Evolutionary conservation across 2,329 filamentous ascomycete genomes (phyloP).

Genomic region (Albophoma yamanashiensis): DNA sequence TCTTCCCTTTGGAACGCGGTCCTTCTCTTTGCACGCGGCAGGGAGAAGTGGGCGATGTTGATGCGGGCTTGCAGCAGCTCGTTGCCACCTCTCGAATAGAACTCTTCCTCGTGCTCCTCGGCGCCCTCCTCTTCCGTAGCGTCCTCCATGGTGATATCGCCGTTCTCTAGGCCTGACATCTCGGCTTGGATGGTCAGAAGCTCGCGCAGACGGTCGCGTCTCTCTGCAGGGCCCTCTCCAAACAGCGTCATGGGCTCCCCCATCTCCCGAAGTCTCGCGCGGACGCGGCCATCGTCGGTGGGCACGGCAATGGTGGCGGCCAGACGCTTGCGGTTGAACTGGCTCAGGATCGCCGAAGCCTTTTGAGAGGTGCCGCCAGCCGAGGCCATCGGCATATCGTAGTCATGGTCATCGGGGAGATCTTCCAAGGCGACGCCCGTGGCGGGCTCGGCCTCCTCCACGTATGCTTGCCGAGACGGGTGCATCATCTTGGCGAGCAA

Average conservation of each 20-base stretch:
- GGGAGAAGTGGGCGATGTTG: slow-evolving; percentile 71
- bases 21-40: slow-evolving; percentile 71
- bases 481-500: slow-evolving; percentile 51
- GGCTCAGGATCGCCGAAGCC: slow-evolving; percentile 72
- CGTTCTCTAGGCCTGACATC: slow-evolving; percentile 41
- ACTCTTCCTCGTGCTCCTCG: slow-evolving; percentile 79
- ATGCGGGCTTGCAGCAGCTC: slow-evolving; percentile 66
- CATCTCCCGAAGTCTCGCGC: slow-evolving; percentile 67
- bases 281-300: slow-evolving; percentile 84
- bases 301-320: slow-evolving; percentile 85
- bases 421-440: slow-evolving; percentile 37
- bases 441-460: slow-evolving; percentile 67
- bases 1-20: slow-evolving; percentile 71
- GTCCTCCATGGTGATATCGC: slow-evolving; percentile 53
- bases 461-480: slow-evolving; percentile 84
- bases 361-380: slow-evolving; percentile 67
- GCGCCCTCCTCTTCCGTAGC: slow-evolving; percentile 48
- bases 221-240: slow-evolving; percentile 76
- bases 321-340: slow-evolving; percentile 85
- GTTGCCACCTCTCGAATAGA: slow-evolving; percentile 76
- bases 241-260: slow-evolving; percentile 94
- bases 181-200: slow-evolving; percentile 66
- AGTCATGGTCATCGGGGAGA: slow-evolving; percentile 64
- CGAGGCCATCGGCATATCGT: slow-evolving; percentile 58
- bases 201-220: slow-evolving; percentile 77